Evolutionary conservation across 176 grass and related monocot species (phyloP), one percentile per base, ranked within the genome.

Genomic region (Triticum turgidum): DNA sequence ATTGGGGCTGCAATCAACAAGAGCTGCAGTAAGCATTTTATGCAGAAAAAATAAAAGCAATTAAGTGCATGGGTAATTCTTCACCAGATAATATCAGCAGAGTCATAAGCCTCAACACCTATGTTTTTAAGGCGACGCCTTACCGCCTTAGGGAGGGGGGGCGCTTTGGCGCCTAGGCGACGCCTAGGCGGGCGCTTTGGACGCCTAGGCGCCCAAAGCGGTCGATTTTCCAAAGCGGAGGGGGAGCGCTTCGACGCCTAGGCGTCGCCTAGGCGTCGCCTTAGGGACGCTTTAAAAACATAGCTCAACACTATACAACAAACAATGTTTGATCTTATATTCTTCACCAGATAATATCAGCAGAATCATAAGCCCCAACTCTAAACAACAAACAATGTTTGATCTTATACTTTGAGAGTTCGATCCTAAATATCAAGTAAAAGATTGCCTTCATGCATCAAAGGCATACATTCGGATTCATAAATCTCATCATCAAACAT

Each of bases 1-100:
- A 88, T 92, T 98, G 94, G 25, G 97, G 97, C 97, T 96, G 76
- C 66, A 87, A 89, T 21, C 61, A 85, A 80, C 21, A 47, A 83
- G 59, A 78, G 30, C 7, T 65, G 52, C 24, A 79, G 62, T 90
- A 4, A 82, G 52, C 39, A 83, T 35, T 34, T 24, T 64, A n/a
- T 29, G 32, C 14, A 77, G 20, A 62, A 13, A 72, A 58, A 76
- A 6, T 7, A 15, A 65, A 71, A 89, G 18, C 56, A 89, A 61
- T 33, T 24, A 80, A 51, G 29, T 11, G 7, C 39, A 81, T 3
- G 67, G 20, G n/a, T 9, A 90, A 37, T 61, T 83, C 2, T 54
- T 61, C 6, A 11, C 20, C 29, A 65, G 21, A 87, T 24, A 85
- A 56, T 68, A 25, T 49, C 27, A 51, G 58, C 59, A 76, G n/a